Conservation (phyloP, 345 rosid species). For the Moricandia arvensis region DNA sequence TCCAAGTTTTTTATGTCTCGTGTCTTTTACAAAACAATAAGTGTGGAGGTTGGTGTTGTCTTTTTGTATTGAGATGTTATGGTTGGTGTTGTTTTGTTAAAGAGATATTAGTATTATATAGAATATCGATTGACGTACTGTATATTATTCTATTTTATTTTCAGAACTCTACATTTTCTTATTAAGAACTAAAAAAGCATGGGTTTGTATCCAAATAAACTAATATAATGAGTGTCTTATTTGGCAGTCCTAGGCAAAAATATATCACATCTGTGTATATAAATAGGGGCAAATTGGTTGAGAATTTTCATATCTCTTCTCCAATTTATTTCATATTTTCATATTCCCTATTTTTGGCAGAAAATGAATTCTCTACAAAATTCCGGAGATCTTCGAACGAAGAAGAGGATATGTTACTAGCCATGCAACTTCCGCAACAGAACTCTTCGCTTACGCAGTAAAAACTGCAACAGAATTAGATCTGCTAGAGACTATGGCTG, state of each 20-base stretch:
- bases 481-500: constrained; percentile 12
- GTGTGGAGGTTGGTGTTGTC: too few species aligned
- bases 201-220: background rate
- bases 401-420: background rate
- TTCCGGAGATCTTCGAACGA: background rate
- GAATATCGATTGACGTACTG: too few species aligned
- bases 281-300: background rate
- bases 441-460: background rate
- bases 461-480: background rate
- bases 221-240: background rate
- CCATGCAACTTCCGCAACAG: background rate
- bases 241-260: background rate
- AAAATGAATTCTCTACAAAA: background rate
- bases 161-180: too few species aligned
- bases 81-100: too few species aligned
- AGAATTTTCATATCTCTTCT: background rate
- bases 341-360: background rate
- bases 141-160: too few species aligned
- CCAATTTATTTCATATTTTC: background rate
- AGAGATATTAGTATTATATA: too few species aligned
- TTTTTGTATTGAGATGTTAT: too few species aligned
- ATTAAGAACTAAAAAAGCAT: background rate
- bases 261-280: background rate
- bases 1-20: too few species aligned
- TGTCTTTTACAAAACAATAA: too few species aligned